These are phyloP conservation scores for Senna tora DNA, from an alignment of 306 rosid genomes.

Conservation along the genomic window DNA sequence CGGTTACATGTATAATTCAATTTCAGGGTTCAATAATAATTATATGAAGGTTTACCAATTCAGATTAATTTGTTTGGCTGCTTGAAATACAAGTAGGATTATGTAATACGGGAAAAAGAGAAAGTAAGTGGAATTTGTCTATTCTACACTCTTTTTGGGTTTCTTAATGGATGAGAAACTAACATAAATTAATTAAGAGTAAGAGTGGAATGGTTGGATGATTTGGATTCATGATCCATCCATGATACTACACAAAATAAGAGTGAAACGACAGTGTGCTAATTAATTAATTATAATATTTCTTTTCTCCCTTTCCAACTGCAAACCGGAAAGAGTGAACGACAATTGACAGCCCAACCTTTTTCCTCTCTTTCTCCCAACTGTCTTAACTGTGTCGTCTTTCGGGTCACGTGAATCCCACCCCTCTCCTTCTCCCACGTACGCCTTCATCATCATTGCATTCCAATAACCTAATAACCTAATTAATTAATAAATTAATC, in stretches of 20 bases:
- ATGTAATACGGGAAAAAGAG: constrained; percentile 15
- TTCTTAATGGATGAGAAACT: not conserved
- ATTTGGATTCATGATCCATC: no score
- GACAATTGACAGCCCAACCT: constrained; percentile 68
- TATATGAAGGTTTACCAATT: not conserved
- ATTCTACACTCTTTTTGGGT: no score
- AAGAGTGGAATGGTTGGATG: no score
- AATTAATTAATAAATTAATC: constrained; percentile 29
- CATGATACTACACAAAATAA: no score
- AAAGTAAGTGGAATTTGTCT: constrained; percentile 30
- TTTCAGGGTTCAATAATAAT: no score
- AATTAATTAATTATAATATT: no score
- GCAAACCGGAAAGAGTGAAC: constrained; percentile 52
- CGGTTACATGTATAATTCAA: not conserved
- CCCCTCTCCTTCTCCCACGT: constrained; percentile 52
- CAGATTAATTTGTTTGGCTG: constrained; percentile 33
- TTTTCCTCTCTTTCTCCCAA: constrained; percentile 20
- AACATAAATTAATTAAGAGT: no score
- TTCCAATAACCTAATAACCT: constrained; percentile 37
- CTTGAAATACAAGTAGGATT: constrained; percentile 49
- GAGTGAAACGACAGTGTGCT: constrained; percentile 29
- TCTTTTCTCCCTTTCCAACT: constrained; percentile 55
- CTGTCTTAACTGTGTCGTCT: constrained; percentile 47
- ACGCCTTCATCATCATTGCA: constrained; percentile 45
- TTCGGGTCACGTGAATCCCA: constrained; percentile 77